phyloP scores from a whole-genome alignment of 129 eudicot species.

The Pseudognaphalium luteoalbum region DNA sequence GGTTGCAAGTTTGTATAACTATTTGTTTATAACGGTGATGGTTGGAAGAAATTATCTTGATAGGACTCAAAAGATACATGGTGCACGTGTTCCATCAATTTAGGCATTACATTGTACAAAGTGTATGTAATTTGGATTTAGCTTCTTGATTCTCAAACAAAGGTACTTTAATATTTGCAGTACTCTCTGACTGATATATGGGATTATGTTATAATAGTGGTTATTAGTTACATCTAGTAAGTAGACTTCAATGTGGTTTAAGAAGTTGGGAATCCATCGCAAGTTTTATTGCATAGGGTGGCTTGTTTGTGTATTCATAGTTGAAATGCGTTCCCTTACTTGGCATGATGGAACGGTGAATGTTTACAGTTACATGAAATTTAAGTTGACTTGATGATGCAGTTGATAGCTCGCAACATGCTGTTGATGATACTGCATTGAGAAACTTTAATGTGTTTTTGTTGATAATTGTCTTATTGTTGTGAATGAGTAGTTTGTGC shows the following conservation, averaged over 20 bases:
- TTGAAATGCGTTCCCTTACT: neutral
- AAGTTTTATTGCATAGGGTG: neutral
- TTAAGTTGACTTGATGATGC: neutral
- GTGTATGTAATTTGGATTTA: neutral
- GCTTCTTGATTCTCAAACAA: constrained; percentile 4
- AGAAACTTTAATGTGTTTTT: neutral
- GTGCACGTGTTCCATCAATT: neutral
- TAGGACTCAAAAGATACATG: constrained; percentile 7
- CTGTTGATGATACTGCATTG: neutral
- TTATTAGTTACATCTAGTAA: neutral
- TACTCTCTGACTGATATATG: constrained; percentile 6
- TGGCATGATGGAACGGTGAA: neutral
- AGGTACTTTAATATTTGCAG: neutral
- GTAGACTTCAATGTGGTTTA: neutral
- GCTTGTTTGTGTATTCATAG: neutral
- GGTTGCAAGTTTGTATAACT: constrained; percentile 2
- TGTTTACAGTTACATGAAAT: neutral
- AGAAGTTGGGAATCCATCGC: neutral
- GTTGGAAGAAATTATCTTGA: constrained; percentile 1
- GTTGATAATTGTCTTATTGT: neutral
- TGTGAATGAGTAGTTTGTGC: constrained; percentile 4
- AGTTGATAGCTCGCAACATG: neutral
- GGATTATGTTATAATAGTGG: neutral
- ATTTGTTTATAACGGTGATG: constrained; percentile 8
- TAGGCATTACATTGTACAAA: neutral